These are phyloP conservation scores for Lichtheimia hyalospora DNA, from an alignment of 371 early-diverging fungal species.

Conservation along the genomic window DNA sequence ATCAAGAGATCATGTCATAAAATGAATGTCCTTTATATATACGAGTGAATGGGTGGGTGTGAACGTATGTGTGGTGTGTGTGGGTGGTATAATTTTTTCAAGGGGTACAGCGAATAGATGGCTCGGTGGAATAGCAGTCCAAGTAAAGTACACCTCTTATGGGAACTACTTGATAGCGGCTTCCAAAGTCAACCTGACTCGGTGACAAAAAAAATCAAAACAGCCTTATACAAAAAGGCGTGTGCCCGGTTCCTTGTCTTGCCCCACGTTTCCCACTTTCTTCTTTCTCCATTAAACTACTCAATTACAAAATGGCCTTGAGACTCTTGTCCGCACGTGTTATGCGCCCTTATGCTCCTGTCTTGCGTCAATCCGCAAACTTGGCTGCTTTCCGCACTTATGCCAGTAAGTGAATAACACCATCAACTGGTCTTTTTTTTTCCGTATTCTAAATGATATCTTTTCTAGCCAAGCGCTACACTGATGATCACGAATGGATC, in stretches of 20 bases:
- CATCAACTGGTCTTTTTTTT: no score
- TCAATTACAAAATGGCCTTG: slow-evolving; percentile 34
- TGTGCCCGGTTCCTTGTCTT: slow-evolving; percentile 12
- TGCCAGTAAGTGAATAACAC: slow-evolving; percentile 53
- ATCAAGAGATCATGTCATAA: no score
- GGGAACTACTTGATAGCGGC: slow-evolving; percentile 17
- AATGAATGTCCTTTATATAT: no score
- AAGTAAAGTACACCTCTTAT: slow-evolving; percentile 8
- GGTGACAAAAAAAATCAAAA: slow-evolving; percentile 37
- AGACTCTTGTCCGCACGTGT: slow-evolving; percentile 47
- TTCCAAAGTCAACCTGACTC: slow-evolving; percentile 30
- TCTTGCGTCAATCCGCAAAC: slow-evolving; percentile 34
- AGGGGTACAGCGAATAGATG: not conserved
- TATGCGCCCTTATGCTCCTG: slow-evolving; percentile 42
- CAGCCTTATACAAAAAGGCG: slow-evolving; percentile 5
- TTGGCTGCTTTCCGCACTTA: slow-evolving; percentile 40
- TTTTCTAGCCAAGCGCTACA: slow-evolving; percentile 68
- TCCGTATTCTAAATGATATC: not conserved
- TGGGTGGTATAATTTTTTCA: no score
- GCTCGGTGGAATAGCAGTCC: slow-evolving; percentile 15
- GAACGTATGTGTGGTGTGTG: not conserved
- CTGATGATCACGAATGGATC: slow-evolving; percentile 95
- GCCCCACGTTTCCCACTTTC: slow-evolving; percentile 14
- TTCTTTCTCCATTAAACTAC: slow-evolving; percentile 2
- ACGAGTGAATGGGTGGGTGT: no score